A percentile compares a stretch with the other conserved stretches of the same genome.
Evolutionary conservation across 139 green algal species (phyloP).

Genomic region (Dunaliella primolecta): DNA sequence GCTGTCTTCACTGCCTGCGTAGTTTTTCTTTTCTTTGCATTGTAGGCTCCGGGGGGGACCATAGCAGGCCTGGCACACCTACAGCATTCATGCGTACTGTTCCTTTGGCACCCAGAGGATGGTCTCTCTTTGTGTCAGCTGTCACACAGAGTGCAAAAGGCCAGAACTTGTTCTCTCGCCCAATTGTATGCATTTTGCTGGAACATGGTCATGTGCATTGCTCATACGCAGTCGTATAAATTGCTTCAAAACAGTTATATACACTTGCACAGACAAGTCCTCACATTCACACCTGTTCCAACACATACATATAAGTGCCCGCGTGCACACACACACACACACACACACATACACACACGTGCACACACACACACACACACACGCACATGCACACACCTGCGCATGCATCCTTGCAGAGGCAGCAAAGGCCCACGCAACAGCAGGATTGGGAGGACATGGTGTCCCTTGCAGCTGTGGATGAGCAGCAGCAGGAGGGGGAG

Average conservation of each 20-base stretch:
- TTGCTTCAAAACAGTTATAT: too few relatives aligned
- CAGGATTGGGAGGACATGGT: too few relatives aligned
- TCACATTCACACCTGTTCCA: not conserved
- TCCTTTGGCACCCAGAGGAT: too few relatives aligned
- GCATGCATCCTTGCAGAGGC: not conserved
- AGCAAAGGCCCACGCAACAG: too few relatives aligned
- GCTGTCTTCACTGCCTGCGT: too few relatives aligned
- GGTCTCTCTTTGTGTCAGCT: too few relatives aligned
- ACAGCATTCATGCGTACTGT: too few relatives aligned
- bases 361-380: not conserved
- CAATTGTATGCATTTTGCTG: not conserved
- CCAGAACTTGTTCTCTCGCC: not conserved
- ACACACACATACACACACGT: not conserved
- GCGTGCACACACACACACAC: not conserved
- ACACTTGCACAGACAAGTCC: not conserved
- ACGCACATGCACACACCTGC: not conserved
- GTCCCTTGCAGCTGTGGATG: not conserved
- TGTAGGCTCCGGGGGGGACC: too few relatives aligned
- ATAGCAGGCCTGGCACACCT: too few relatives aligned
- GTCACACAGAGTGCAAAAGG: too few relatives aligned
- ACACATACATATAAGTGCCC: not conserved
- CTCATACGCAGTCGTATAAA: too few relatives aligned
- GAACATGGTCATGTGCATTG: not conserved
- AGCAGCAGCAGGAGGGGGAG: not conserved
- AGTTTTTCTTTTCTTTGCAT: too few relatives aligned